Evolutionary conservation across 257 asterid species (phyloP).

Genomic region (Petunia axillaris): DNA sequence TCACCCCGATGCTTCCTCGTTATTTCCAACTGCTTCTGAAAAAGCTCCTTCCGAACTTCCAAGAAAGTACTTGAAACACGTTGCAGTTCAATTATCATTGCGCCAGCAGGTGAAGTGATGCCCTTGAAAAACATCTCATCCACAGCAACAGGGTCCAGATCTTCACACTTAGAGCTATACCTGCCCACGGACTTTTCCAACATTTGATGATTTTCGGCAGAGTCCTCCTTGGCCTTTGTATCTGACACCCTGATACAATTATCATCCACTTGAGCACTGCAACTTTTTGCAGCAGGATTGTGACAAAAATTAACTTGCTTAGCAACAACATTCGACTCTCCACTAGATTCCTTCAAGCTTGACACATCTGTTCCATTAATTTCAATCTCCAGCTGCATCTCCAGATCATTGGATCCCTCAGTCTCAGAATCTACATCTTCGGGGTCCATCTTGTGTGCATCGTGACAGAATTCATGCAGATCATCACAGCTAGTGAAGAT

Average conservation of each 20-base stretch:
- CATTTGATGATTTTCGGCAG: constrained; percentile 36
- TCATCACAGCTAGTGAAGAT: constrained; percentile 46
- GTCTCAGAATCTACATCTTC: constrained; percentile 37
- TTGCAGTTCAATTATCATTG: constrained; percentile 51
- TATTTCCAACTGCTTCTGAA: constrained; percentile 73
- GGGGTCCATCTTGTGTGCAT: constrained; percentile 38
- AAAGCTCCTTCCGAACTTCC: constrained; percentile 68
- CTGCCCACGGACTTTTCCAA: constrained; percentile 31
- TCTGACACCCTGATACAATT: constrained; percentile 40
- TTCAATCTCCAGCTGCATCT: constrained; percentile 74
- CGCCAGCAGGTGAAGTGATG: constrained; percentile 38
- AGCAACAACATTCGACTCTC: constrained; percentile 64
- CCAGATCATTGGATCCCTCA: constrained; percentile 50
- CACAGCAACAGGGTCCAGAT: constrained; percentile 44
- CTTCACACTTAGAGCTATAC: constrained; percentile 29
- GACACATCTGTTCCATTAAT: constrained; percentile 60
- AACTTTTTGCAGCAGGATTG: constrained; percentile 38
- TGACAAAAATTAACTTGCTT: constrained; percentile 43
- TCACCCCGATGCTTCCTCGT: constrained; percentile 65
- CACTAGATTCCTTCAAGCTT: constrained; percentile 56
- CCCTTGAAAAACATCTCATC: constrained; percentile 58
- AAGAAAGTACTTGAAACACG: constrained; percentile 42
- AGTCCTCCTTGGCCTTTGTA: constrained; percentile 38
- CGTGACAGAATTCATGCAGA: constrained; percentile 25
- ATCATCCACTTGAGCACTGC: constrained; percentile 46